Evolutionary conservation across 192 early-diverging fungal genomes (phyloP).

Genomic region (Coemansia sp.): DNA sequence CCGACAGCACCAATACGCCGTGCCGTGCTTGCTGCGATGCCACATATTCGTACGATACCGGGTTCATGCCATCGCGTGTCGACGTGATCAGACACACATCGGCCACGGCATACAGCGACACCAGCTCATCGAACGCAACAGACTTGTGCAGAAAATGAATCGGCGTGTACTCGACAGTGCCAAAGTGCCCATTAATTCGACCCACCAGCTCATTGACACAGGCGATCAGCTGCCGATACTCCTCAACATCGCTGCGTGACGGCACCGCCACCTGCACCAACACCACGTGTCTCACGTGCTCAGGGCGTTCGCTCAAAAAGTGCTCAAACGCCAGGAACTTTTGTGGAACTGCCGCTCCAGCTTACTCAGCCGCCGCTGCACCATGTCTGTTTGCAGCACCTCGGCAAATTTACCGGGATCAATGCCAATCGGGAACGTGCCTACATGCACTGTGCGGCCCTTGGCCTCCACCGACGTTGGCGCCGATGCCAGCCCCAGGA

Average conservation of each 20-base stretch:
- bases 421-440: constrained; percentile 99
- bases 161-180: constrained; percentile 94
- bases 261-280: constrained; percentile 98
- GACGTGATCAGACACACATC: constrained; percentile 97
- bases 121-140: constrained; percentile 91
- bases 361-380: constrained; percentile 73
- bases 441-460: constrained; percentile 90
- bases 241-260: constrained; percentile 95
- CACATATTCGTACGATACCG: constrained; percentile 98
- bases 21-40: constrained; percentile 85
- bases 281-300: constrained; percentile 92
- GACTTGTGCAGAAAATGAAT: constrained; percentile 99
- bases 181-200: constrained; percentile 94
- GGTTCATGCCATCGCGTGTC: constrained; percentile 99
- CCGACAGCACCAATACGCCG: constrained; percentile 94
- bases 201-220: constrained; percentile 98
- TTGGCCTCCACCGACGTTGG: constrained; percentile 93
- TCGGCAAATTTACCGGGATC: constrained; percentile 93
- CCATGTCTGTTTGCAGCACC: constrained; percentile 67
- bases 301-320: constrained; percentile 83
- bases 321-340: constrained; percentile 96
- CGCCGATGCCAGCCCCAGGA: constrained; percentile 89
- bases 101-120: constrained; percentile 91
- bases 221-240: constrained; percentile 92
- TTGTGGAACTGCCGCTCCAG: constrained; percentile 90